Evolutionary conservation across 345 rosid genomes (phyloP).

Genomic region (Capsella bursapastoris): DNA sequence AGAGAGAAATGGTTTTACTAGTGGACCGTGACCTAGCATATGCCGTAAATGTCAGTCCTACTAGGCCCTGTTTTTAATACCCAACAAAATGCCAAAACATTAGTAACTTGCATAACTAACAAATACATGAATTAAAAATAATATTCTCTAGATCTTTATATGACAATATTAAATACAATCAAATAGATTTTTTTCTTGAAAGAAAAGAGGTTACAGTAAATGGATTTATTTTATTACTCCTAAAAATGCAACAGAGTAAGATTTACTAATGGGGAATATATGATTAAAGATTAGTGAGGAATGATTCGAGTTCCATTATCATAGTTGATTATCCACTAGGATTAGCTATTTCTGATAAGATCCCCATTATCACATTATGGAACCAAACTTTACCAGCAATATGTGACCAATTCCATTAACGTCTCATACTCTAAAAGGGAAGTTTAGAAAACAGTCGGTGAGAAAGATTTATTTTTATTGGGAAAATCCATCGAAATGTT

Average conservation of each 20-base stretch:
- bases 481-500: too few relatives aligned
- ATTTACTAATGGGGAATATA: conserved; percentile 17
- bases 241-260: background rate
- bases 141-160: too few relatives aligned
- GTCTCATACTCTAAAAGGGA: conserved; percentile 28
- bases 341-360: conserved; percentile 38
- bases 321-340: conserved; percentile 32
- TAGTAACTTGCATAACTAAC: conserved; percentile 12
- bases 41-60: conserved; percentile 82
- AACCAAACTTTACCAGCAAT: conserved; percentile 38
- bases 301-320: conserved; percentile 39
- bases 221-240: background rate
- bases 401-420: conserved; percentile 18
- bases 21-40: conserved; percentile 56
- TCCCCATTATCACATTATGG: conserved; percentile 29
- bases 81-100: conserved; percentile 26
- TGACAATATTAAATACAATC: too few relatives aligned
- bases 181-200: too few relatives aligned
- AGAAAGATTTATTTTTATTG: background rate
- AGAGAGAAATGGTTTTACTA: conserved; percentile 49
- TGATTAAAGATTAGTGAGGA: conserved; percentile 30
- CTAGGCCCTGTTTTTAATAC: conserved; percentile 63
- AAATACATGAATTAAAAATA: too few relatives aligned
- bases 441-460: conserved; percentile 11
- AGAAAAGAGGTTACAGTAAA: too few relatives aligned